These are phyloP conservation scores for Trichomonas tenax DNA, from an alignment of 208 protist genomes.

Conservation along the genomic window DNA sequence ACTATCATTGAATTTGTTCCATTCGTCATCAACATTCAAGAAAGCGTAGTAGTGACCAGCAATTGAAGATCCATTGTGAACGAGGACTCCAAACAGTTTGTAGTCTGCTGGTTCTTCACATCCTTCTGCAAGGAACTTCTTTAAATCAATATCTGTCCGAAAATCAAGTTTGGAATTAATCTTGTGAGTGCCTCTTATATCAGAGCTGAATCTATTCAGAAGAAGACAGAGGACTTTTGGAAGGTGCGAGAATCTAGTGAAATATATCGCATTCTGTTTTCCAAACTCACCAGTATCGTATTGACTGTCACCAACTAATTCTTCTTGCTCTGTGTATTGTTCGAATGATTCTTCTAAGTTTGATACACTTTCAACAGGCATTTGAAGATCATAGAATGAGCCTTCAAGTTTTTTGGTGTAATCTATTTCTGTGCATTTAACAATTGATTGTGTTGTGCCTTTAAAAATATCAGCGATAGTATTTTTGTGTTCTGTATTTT, in stretches of 20 bases:
- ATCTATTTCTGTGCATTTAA: slow-evolving; percentile 62
- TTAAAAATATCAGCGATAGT: slow-evolving; percentile 24
- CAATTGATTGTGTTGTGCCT: slow-evolving; percentile 42
- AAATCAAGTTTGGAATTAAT: slow-evolving; percentile 36
- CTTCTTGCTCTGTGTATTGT: not conserved
- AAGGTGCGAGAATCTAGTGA: slow-evolving; percentile 49
- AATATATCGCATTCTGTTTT: slow-evolving; percentile 54
- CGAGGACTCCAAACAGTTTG: not conserved
- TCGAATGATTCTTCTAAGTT: slow-evolving; percentile 34
- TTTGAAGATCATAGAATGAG: slow-evolving; percentile 49
- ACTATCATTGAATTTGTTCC: not conserved
- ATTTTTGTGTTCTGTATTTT: slow-evolving; percentile 34
- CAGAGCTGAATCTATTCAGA: slow-evolving; percentile 67
- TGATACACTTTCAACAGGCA: slow-evolving; percentile 55
- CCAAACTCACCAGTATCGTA: not conserved
- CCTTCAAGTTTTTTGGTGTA: slow-evolving; percentile 51
- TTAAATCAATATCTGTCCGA: not conserved
- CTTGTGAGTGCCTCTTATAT: slow-evolving; percentile 52
- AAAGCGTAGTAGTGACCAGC: not conserved
- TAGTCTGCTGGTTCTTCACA: not conserved
- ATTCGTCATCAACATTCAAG: not conserved
- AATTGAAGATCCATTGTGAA: not conserved
- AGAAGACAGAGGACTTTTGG: slow-evolving; percentile 62
- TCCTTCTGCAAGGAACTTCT: not conserved
- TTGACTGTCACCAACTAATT: not conserved